phyloP scores from a whole-genome alignment of 2,329 filamentous ascomycete genomes.

The Aspergillus pseudoglaucus region DNA sequence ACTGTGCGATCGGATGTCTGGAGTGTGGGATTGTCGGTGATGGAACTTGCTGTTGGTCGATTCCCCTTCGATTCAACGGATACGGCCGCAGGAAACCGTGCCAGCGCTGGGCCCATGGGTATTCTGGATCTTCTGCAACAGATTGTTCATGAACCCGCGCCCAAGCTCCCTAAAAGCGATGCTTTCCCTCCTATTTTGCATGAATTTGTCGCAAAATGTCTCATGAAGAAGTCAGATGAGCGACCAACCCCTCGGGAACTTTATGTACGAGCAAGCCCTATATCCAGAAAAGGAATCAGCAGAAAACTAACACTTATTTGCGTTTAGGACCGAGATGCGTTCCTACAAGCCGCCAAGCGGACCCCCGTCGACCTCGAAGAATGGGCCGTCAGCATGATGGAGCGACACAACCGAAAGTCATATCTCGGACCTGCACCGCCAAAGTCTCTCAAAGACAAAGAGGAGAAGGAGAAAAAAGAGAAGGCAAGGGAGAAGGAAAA shows the following conservation, averaged over 20 bases:
- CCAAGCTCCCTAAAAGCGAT: slow-evolving; percentile 90
- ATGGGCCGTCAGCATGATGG: slow-evolving; percentile 92
- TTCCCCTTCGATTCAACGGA: slow-evolving; percentile 87
- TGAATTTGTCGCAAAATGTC: slow-evolving; percentile 93
- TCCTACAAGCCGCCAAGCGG: slow-evolving; percentile 91
- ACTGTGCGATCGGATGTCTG: slow-evolving; percentile 98
- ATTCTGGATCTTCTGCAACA: slow-evolving; percentile 94
- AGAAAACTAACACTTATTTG: slow-evolving; percentile 18
- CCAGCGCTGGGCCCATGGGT: slow-evolving; percentile 70
- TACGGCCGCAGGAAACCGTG: slow-evolving; percentile 63
- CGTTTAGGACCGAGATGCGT: slow-evolving; percentile 76
- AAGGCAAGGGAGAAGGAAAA: slow-evolving; percentile 37
- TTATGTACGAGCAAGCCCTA: slow-evolving; percentile 52
- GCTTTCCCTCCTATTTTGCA: slow-evolving; percentile 93
- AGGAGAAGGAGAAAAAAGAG: neutral
- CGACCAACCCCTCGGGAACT: slow-evolving; percentile 89
- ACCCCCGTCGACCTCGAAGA: slow-evolving; percentile 90
- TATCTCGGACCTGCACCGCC: slow-evolving; percentile 79
- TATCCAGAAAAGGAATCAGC: neutral
- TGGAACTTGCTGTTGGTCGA: slow-evolving; percentile 95
- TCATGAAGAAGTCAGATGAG: slow-evolving; percentile 81
- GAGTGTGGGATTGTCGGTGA: slow-evolving; percentile 91
- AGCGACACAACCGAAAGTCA: slow-evolving; percentile 90
- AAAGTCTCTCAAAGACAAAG: slow-evolving; percentile 58
- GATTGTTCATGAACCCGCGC: slow-evolving; percentile 93